Conservation (phyloP, 768 basidiomycete genomes). For the Mycena olivaceomarginata region DNA sequence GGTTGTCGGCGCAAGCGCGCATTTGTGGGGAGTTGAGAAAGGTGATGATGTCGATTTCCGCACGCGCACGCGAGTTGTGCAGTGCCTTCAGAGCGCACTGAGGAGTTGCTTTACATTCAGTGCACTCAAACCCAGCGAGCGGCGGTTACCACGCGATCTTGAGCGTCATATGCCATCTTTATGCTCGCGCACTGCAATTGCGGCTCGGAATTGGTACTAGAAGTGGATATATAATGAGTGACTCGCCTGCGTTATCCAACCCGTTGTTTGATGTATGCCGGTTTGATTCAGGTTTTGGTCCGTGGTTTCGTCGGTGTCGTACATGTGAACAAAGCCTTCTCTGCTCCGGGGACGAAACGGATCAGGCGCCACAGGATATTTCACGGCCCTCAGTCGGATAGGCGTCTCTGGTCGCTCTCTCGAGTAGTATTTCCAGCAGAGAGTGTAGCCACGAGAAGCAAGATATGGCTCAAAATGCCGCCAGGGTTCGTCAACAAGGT, state of each 20-base stretch:
- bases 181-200: constrained; percentile 31
- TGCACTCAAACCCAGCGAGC: not conserved
- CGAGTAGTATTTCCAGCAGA: constrained; percentile 44
- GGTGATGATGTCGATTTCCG: constrained; percentile 38
- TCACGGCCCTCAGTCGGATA: constrained; percentile 1
- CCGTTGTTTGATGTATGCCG: constrained; percentile 41
- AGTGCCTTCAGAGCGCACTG: constrained; percentile 43
- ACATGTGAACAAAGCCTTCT: constrained; percentile 35
- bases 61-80: constrained; percentile 30
- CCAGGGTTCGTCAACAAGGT: constrained; percentile 41
- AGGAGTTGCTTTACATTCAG: not conserved
- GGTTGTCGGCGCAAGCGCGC: constrained; percentile 40
- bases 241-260: constrained; percentile 42
- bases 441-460: constrained; percentile 35
- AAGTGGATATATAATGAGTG: not conserved
- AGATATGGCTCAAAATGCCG: constrained; percentile 39
- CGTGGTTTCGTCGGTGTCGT: not conserved
- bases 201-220: not conserved
- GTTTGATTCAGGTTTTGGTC: not conserved
- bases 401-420: constrained; percentile 35
- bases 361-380: constrained; percentile 25
- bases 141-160: constrained; percentile 36
- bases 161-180: constrained; percentile 43
- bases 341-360: constrained; percentile 27
- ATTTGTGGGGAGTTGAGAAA: constrained; percentile 40